A percentile compares a stretch with the other conserved stretches of the same genome.
These are phyloP conservation scores for Quambalaria eucalypti DNA, from an alignment of 1,284 basidiomycete genomes.

Conservation along the genomic window DNA sequence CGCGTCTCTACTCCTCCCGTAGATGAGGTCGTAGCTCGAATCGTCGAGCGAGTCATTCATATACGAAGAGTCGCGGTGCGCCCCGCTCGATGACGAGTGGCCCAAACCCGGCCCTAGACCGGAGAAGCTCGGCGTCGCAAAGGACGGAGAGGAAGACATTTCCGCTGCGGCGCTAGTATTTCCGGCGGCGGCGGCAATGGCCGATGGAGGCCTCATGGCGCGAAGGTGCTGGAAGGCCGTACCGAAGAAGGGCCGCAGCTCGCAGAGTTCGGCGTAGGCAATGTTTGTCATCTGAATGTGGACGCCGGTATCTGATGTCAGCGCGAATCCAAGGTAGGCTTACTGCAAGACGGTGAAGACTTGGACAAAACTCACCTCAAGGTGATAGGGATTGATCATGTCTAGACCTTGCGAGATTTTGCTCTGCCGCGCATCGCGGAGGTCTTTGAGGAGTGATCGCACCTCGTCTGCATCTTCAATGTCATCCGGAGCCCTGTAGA, in stretches of 20 bases:
- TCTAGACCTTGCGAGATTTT: slow-evolving; percentile 75
- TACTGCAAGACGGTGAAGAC: neutral
- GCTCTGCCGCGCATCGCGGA: slow-evolving; percentile 85
- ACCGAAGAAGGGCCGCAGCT: slow-evolving; percentile 36
- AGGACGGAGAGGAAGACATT: too few relatives aligned
- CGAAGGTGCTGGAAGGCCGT: slow-evolving; percentile 36
- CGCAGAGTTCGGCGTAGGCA: slow-evolving; percentile 37
- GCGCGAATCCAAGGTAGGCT: slow-evolving; percentile 59
- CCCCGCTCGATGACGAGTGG: too few relatives aligned
- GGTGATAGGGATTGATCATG: slow-evolving; percentile 50
- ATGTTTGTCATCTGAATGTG: slow-evolving; percentile 50
- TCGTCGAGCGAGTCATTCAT: too few relatives aligned
- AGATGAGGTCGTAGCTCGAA: too few relatives aligned
- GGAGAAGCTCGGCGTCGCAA: too few relatives aligned
- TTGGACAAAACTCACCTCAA: slow-evolving; percentile 59
- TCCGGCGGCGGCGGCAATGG: too few relatives aligned
- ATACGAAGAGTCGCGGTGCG: too few relatives aligned
- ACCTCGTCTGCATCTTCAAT: slow-evolving; percentile 70
- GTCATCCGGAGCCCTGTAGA: slow-evolving; percentile 76
- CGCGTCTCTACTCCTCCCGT: too few relatives aligned
- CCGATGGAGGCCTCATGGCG: slow-evolving; percentile 5
- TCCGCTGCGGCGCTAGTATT: too few relatives aligned
- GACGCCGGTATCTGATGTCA: slow-evolving; percentile 82
- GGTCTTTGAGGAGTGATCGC: slow-evolving; percentile 76
- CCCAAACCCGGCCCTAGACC: too few relatives aligned